Evolutionary conservation across 164 flowering plant genomes (phyloP).

Genomic region (Platanus orientalis): DNA sequence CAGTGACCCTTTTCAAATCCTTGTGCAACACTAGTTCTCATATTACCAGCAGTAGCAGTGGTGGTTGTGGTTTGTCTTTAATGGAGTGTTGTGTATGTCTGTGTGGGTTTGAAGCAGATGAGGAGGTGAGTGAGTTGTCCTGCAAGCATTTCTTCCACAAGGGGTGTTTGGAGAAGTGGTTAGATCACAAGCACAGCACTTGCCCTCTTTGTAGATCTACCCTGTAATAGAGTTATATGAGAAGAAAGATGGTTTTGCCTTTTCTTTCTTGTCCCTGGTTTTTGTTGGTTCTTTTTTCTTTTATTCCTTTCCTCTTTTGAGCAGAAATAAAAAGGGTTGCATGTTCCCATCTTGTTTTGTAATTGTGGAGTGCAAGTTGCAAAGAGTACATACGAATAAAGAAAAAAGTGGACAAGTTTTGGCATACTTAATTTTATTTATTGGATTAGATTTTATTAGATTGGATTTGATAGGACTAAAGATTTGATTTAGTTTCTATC

Average conservation of each 20-base stretch:
- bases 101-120: constrained; percentile 46
- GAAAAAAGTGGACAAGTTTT: no score
- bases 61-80: not conserved
- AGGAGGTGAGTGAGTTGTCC: constrained; percentile 64
- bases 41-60: not conserved
- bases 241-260: not conserved
- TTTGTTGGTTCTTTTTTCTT: no score
- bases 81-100: constrained; percentile 67
- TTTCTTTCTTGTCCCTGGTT: not conserved
- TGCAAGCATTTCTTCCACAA: constrained; percentile 81
- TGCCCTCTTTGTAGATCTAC: constrained; percentile 74
- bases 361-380: no score
- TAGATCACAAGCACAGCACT: constrained; percentile 40
- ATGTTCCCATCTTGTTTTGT: no score
- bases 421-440: no score
- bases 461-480: no score
- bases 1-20: constrained; percentile 36
- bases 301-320: no score
- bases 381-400: no score
- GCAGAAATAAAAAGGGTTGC: no score
- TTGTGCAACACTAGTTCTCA: constrained; percentile 13
- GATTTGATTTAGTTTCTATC: no score
- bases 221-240: not conserved
- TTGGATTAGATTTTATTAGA: no score
- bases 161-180: constrained; percentile 66